Base-by-base conservation (phyloP, 257 asterid genomes). In the Lavandula angustifolia region DNA sequence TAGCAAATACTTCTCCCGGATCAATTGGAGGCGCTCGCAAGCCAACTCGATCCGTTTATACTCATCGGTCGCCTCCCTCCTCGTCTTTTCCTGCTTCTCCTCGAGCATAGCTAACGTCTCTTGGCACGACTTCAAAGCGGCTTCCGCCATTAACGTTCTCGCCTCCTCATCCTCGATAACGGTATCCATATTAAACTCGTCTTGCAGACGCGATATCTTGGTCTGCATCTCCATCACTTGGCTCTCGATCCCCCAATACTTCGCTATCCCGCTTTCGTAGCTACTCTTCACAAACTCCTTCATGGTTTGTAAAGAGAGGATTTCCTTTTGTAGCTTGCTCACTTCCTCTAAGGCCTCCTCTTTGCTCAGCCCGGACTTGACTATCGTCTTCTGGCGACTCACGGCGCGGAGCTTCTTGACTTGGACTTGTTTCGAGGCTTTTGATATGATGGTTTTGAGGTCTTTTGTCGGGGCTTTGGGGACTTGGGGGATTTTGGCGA, bases 401-500 rank as follows among this genome's bases (percentile, higher is more conserved):
- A 62, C 22, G 7, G 59, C 31, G 34, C 47, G 60, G 0, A 11
- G 32, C 34, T 73, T 82, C 53, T 54, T 65, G 18, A 22, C 65
- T 10, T 59, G 70, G 4, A 76, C 17, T 14, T 87, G 70, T 77
- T 81, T 89, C 10, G 96, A 72, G 35, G 87, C 89, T 51, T 77
- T 57, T 4, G 67, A 27, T 16, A 81, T 72, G 2, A 91, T 79
- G 35, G 82, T 82, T 62, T 85, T 88, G 69, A 84, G 76, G 29
- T 79, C 84, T n/a, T 60, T 80, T n/a, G 47, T 38, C 0, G 97
- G 92, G 0, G 85, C 85, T 61, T 81, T 79, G 33, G 96, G 94
- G 22, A 71, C 83, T 58, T 85, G 79, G 5, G 96, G 95, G n/a
- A 71, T 73, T 34, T 41, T 74, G 8, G 77, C 31, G 34, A 35